Evolutionary conservation across 495 filamentous ascomycete genomes (phyloP), one percentile per base, ranked within the genome.

Genomic region (Cercophora scortea): DNA sequence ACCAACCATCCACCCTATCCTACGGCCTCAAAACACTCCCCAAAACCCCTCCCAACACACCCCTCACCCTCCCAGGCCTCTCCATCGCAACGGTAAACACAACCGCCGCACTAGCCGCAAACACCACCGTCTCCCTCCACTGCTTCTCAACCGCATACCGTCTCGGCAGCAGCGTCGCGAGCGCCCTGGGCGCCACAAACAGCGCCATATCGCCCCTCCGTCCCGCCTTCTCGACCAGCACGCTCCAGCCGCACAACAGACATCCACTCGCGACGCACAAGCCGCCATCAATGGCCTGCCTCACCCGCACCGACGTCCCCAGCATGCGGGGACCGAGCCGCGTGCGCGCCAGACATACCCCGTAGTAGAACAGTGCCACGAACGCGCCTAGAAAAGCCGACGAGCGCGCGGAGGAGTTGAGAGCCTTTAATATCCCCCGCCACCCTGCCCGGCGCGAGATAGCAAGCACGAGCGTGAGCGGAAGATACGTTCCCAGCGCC

Each of bases 301-400:
- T 54, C 9, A 60, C 53, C 17, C 60, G 60, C 0, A 67, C 69
- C 40, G 80, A 73, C 2, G 61, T 69, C 15, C 76, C 71, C 32
- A 92, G 71, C 19, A 94, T 34, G 45, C 70, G 69, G 2, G 91
- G 91, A 0, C 91, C 90, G 8, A 96, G 47, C n/a, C 87, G 74
- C 3, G 87, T 91, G 34, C 91, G 79, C 3, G 86, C 76, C 0
- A 96, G 79, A 62, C 91, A 96, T 7, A 96, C 86, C 32, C 83
- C 81, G 65, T 95, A 95, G 70, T 92, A 96, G 57, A 93, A 94
- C 2, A 92, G 72, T 9, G 79, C 71, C 53, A 95, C 85, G 65
- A 94, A 95, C 0, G 85, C 74, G 1, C 83, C 89, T 2, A 96
- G 76, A 67, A 96, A 96, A 3, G 85, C 76, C 8, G 90, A 91